A percentile compares a stretch with the other conserved stretches of the same genome.
Conservation (phyloP, 192 early-diverging fungal genomes). For the Backusella macrospora region DNA sequence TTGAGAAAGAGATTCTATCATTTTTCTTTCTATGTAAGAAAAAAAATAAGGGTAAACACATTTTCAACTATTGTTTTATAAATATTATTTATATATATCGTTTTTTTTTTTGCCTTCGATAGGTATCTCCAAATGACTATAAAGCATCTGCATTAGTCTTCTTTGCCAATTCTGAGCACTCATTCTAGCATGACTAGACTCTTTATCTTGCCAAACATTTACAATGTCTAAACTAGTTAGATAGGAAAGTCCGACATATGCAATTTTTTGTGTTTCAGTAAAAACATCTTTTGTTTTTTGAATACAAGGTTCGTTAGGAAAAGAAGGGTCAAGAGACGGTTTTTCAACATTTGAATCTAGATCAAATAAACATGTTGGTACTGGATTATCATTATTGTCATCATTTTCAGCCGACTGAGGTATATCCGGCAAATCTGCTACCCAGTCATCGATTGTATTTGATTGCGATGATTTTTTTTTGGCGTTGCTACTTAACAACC, state of each 20-base stretch:
- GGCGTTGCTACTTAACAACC: neutral
- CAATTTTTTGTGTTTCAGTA: conserved; percentile 87
- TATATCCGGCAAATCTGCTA: conserved; percentile 4
- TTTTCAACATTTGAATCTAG: neutral
- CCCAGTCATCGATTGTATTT: conserved; percentile 25
- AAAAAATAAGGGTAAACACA: neutral
- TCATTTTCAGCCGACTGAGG: conserved; percentile 9
- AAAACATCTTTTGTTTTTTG: conserved; percentile 67
- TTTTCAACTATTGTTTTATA: no score
- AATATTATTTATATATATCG: neutral
- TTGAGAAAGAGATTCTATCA: conserved; percentile 63
- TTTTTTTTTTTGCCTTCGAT: conserved; percentile 48
- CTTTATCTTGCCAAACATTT: conserved; percentile 59
- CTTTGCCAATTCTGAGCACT: conserved; percentile 81
- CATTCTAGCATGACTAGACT: conserved; percentile 65
- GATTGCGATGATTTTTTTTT: conserved; percentile 11
- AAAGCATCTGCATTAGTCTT: conserved; percentile 80
- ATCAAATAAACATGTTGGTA: conserved; percentile 25
- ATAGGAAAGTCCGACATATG: conserved; percentile 86
- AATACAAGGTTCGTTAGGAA: neutral
- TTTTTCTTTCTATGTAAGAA: conserved; percentile 49
- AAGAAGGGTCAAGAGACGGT: neutral
- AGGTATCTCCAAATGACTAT: conserved; percentile 75
- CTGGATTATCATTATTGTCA: no score
- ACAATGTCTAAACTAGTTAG: conserved; percentile 73